Percentiles rank a stretch among this genome's conserved stretches.
phyloP scores from a whole-genome alignment of 2,329 filamentous ascomycete genomes.

The Pseudocercospora pini-densiflorae region DNA sequence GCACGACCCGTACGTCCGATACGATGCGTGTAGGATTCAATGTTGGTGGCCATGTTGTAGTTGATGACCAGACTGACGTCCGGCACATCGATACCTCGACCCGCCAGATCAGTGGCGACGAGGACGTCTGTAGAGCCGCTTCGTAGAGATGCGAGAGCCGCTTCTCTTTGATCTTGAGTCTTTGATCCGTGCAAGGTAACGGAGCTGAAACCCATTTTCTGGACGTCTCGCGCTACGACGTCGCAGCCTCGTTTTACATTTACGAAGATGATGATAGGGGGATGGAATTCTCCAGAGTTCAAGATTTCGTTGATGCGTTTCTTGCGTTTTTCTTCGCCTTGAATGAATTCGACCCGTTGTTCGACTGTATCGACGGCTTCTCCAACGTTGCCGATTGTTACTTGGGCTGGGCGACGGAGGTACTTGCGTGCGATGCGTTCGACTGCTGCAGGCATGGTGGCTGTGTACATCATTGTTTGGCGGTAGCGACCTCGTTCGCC shows the following conservation, averaged over 20 bases:
- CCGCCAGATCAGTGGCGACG: slow-evolving; percentile 93
- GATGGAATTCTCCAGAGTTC: slow-evolving; percentile 74
- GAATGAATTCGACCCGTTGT: slow-evolving; percentile 90
- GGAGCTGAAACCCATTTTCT: slow-evolving; percentile 85
- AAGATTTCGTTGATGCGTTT: slow-evolving; percentile 93
- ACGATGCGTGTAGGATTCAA: slow-evolving; percentile 95
- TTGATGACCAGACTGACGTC: slow-evolving; percentile 95
- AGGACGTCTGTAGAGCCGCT: slow-evolving; percentile 82
- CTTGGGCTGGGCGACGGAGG: slow-evolving; percentile 86
- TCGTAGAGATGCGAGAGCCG: slow-evolving; percentile 83
- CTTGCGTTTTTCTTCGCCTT: slow-evolving; percentile 94
- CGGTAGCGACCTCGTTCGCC: slow-evolving; percentile 76
- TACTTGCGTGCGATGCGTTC: slow-evolving; percentile 98
- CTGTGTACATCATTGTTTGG: slow-evolving; percentile 99
- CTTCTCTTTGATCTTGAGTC: slow-evolving; percentile 96
- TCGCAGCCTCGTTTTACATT: slow-evolving; percentile 99
- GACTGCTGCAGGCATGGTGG: slow-evolving; percentile 91
- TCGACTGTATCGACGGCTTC: slow-evolving; percentile 98
- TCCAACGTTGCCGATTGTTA: slow-evolving; percentile 91
- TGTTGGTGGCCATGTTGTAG: slow-evolving; percentile 96
- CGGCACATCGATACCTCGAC: slow-evolving; percentile 95
- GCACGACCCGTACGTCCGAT: slow-evolving; percentile 97
- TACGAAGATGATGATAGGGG: slow-evolving; percentile 98
- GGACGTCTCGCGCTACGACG: slow-evolving; percentile 90
- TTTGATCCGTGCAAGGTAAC: slow-evolving; percentile 95